phyloP scores from a whole-genome alignment of 495 filamentous ascomycete species.

The Hypoxylon trugodes region DNA sequence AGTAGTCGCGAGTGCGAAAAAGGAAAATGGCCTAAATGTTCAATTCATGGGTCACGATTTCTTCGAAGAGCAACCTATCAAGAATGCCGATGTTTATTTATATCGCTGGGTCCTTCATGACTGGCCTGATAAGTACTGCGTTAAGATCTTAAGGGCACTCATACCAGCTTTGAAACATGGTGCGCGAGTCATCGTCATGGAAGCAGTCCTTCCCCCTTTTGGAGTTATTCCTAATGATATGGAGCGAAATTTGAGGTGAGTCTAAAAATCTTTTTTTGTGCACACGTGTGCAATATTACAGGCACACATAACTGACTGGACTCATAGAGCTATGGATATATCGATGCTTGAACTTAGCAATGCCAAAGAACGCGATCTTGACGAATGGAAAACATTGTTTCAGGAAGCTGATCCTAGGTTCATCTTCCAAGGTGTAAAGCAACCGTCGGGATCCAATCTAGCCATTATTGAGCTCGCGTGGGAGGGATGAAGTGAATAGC shows the following conservation, averaged over 20 bases:
- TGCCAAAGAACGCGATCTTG: constrained; percentile 34
- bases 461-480: constrained; percentile 6
- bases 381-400: constrained; percentile 38
- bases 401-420: constrained; percentile 23
- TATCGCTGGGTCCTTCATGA: no score
- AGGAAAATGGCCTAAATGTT: constrained; percentile 34
- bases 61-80: constrained; percentile 55
- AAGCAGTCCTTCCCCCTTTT: constrained; percentile 47
- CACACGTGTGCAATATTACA: no score
- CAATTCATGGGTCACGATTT: constrained; percentile 58
- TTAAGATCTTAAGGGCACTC: no score
- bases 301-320: constrained; percentile 4
- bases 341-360: constrained; percentile 37
- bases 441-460: constrained; percentile 5
- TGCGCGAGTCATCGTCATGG: constrained; percentile 52
- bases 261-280: no score
- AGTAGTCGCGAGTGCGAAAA: constrained; percentile 39
- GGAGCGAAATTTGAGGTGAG: constrained; percentile 22
- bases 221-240: constrained; percentile 16
- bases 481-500: no score
- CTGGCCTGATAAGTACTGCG: no score
- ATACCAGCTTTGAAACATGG: constrained; percentile 50
- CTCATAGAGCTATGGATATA: constrained; percentile 27
- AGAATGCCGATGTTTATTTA: constrained; percentile 60
- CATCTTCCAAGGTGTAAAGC: constrained; percentile 4